phyloP scores from a whole-genome alignment of 768 basidiomycete genomes.

The Mrakia gelida region DNA sequence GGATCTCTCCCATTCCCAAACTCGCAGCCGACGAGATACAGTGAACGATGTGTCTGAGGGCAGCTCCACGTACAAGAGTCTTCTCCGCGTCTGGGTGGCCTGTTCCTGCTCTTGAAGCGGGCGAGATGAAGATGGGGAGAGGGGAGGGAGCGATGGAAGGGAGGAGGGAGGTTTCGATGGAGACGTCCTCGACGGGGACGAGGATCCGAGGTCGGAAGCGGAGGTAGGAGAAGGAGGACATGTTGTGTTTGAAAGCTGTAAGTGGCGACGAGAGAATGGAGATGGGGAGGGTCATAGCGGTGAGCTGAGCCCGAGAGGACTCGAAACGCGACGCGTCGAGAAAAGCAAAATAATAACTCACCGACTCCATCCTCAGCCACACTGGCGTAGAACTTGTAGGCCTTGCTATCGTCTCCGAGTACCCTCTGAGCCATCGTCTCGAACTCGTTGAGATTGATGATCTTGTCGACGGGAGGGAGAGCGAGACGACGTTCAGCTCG shows the following conservation, averaged over 20 bases:
- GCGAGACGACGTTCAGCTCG: not conserved
- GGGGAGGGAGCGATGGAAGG: conserved; percentile 10
- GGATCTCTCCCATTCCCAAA: conserved; percentile 37
- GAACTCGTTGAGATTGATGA: conserved; percentile 30
- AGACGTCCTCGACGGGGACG: conserved; percentile 9
- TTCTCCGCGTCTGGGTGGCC: conserved; percentile 26
- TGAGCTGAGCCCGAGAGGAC: not conserved
- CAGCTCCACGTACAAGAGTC: conserved; percentile 23
- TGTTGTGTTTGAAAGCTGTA: conserved; percentile 11
- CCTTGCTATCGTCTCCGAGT: not conserved
- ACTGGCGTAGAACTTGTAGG: not conserved
- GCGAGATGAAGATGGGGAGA: conserved; percentile 26
- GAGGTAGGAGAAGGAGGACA: conserved; percentile 15
- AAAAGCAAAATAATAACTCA: not conserved
- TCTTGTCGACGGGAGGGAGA: conserved; percentile 9
- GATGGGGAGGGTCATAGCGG: not conserved
- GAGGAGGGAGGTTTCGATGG: conserved; percentile 10
- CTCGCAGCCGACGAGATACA: conserved; percentile 39
- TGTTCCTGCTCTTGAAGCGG: conserved; percentile 22
- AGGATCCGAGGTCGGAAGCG: conserved; percentile 24
- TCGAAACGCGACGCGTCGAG: conserved; percentile 7
- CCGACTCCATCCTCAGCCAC: conserved; percentile 19
- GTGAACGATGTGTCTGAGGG: conserved; percentile 35
- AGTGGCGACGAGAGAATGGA: not conserved
- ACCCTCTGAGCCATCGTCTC: conserved; percentile 22